phyloP scores from a whole-genome alignment of 495 filamentous ascomycete genomes.

The Talaromyces borbonicus region DNA sequence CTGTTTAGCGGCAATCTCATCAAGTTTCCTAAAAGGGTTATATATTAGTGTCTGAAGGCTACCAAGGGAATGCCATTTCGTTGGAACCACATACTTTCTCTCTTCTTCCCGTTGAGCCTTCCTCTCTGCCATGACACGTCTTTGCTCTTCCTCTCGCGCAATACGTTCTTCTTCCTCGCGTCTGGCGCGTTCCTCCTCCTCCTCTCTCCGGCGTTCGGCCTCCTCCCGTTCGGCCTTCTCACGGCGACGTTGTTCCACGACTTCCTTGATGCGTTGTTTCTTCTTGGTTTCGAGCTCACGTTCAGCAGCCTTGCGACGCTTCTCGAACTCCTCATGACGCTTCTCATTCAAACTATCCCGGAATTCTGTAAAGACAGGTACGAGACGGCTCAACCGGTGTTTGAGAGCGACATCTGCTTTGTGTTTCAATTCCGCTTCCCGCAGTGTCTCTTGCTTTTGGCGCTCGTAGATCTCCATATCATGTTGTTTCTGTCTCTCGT shows the following conservation, averaged over 20 bases:
- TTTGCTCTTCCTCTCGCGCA: conserved; percentile 61
- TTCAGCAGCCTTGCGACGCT: conserved; percentile 78
- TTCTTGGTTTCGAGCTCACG: conserved; percentile 84
- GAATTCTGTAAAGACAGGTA: conserved; percentile 74
- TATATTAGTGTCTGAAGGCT: conserved; percentile 12
- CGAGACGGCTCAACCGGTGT: conserved; percentile 74
- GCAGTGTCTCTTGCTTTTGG: conserved; percentile 62
- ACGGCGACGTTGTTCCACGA: conserved; percentile 56
- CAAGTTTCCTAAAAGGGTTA: conserved; percentile 43
- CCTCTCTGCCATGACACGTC: conserved; percentile 51
- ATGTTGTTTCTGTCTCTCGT: conserved; percentile 68
- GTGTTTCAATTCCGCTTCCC: conserved; percentile 77
- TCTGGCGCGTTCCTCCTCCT: conserved; percentile 74
- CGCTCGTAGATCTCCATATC: conserved; percentile 75
- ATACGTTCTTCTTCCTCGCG: conserved; percentile 76
- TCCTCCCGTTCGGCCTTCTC: conserved; percentile 79
- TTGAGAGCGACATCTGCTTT: conserved; percentile 85
- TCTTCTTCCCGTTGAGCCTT: conserved; percentile 80
- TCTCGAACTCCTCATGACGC: conserved; percentile 92
- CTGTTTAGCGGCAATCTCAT: conserved; percentile 55
- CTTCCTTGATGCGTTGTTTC: conserved; percentile 73
- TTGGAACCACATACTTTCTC: conserved; percentile 47
- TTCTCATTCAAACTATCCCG: conserved; percentile 67
- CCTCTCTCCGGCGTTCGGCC: conserved; percentile 57
- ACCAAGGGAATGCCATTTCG: no score